Evolutionary conservation across 2,329 filamentous ascomycete genomes (phyloP).

Genomic region (Coniochaeta sp.): DNA sequence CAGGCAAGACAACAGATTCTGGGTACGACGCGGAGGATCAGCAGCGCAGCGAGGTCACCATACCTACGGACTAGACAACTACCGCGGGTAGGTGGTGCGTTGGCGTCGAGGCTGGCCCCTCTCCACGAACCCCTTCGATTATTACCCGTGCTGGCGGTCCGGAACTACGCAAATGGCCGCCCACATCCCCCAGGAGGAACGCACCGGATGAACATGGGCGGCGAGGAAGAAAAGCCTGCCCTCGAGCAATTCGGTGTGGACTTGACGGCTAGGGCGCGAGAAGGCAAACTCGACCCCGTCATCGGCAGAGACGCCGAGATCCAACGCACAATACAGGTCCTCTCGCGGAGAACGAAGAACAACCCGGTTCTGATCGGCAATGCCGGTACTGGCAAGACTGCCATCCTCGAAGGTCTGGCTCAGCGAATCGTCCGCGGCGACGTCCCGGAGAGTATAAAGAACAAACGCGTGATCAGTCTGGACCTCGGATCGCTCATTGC

Average conservation of each 20-base stretch:
- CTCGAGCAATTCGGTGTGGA: slow-evolving; percentile 89
- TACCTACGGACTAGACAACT: slow-evolving; percentile 11
- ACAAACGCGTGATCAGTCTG: slow-evolving; percentile 80
- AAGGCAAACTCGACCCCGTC: slow-evolving; percentile 90
- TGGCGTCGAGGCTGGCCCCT: slow-evolving; percentile 2
- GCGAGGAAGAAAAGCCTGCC: slow-evolving; percentile 70
- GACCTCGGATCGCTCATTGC: slow-evolving; percentile 92
- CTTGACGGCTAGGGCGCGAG: slow-evolving; percentile 74
- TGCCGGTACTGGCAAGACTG: slow-evolving; percentile 89
- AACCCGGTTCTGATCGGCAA: slow-evolving; percentile 91
- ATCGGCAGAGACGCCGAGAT: slow-evolving; percentile 91
- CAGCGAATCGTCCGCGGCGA: slow-evolving; percentile 86
- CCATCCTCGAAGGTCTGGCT: slow-evolving; percentile 83
- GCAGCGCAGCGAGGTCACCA: neutral
- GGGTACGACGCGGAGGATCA: slow-evolving; percentile 19
- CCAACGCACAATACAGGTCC: slow-evolving; percentile 86
- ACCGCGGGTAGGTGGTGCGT: slow-evolving; percentile 6
- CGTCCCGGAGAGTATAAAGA: slow-evolving; percentile 91
- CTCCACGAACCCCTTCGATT: slow-evolving; percentile 13
- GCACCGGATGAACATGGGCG: slow-evolving; percentile 85
- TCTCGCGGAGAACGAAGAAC: slow-evolving; percentile 91
- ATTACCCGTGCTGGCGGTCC: slow-evolving; percentile 31
- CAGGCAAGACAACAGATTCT: slow-evolving; percentile 30
- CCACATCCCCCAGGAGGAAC: slow-evolving; percentile 88
- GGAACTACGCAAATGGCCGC: slow-evolving; percentile 61